These are phyloP conservation scores for Basidiobolus meristosporus DNA, from an alignment of 371 early-diverging fungal species.

Conservation along the genomic window DNA sequence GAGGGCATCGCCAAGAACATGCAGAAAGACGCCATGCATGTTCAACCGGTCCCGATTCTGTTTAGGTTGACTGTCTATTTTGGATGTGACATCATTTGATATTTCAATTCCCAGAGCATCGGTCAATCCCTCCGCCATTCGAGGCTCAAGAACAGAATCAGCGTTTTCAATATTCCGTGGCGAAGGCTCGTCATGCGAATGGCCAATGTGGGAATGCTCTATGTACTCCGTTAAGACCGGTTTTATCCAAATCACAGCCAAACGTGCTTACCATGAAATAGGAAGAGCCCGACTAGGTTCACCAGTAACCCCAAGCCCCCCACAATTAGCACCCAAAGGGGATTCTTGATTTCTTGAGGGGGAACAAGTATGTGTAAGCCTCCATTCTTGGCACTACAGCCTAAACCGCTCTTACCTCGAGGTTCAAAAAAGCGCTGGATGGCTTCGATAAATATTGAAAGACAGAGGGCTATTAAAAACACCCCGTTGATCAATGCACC, in stretches of 20 bases:
- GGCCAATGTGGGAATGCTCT: no score
- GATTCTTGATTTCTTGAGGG: conserved; percentile 33
- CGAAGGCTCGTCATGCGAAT: no score
- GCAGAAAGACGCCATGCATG: conserved; percentile 86
- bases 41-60: conserved; percentile 31
- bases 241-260: no score
- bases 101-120: no score
- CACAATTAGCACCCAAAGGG: conserved; percentile 58
- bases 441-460: conserved; percentile 76
- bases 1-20: conserved; percentile 89
- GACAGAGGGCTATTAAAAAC: conserved; percentile 69
- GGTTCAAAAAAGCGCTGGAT: conserved; percentile 61
- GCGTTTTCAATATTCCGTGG: no score
- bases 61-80: no score
- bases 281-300: conserved; percentile 60
- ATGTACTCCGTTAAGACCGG: no score
- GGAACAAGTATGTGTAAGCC: background rate
- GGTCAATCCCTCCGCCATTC: no score
- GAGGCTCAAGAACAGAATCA: no score
- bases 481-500: conserved; percentile 85
- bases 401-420: conserved; percentile 16
- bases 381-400: background rate
- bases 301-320: conserved; percentile 66
- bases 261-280: conserved; percentile 34
- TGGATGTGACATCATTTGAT: no score